Evolutionary conservation across 805 yeast genomes (phyloP).

Genomic region (Candida lessepsii): DNA sequence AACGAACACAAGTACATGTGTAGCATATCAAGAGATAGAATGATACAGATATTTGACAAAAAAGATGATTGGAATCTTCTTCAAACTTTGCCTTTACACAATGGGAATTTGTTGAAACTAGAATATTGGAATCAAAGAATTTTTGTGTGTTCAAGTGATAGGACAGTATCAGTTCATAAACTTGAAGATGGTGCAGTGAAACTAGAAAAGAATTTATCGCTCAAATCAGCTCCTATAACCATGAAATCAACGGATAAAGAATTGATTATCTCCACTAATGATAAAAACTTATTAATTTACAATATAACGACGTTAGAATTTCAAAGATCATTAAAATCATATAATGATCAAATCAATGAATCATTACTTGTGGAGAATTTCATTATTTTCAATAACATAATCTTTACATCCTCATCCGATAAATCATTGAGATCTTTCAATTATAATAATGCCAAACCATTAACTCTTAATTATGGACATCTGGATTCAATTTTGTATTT

Average conservation of each 20-base stretch:
- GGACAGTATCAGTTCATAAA: constrained; percentile 56
- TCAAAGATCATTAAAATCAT: constrained; percentile 39
- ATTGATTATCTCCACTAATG: constrained; percentile 51
- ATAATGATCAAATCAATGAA: constrained; percentile 37
- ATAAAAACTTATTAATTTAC: constrained; percentile 46
- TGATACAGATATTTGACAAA: constrained; percentile 52
- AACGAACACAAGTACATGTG: constrained; percentile 31
- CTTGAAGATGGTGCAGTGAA: constrained; percentile 23
- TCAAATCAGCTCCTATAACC: constrained; percentile 51
- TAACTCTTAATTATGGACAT: constrained; percentile 57
- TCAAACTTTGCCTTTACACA: constrained; percentile 61
- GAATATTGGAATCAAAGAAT: constrained; percentile 30
- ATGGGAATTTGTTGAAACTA: constrained; percentile 49
- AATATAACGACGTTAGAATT: constrained; percentile 32
- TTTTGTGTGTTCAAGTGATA: constrained; percentile 58
- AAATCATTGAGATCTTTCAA: constrained; percentile 54
- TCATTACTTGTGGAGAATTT: constrained; percentile 47
- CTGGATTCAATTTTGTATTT: constrained; percentile 48
- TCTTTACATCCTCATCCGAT: constrained; percentile 51
- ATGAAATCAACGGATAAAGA: constrained; percentile 37
- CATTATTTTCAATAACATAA: constrained; percentile 25
- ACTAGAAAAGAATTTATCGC: constrained; percentile 45
- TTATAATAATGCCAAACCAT: constrained; percentile 43
- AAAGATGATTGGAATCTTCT: constrained; percentile 46
- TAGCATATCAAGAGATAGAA: constrained; percentile 59